A percentile compares a stretch with the other conserved stretches of the same genome.
Conservation (phyloP, 1,284 basidiomycete species). For the Fomitiporia mediterranea region DNA sequence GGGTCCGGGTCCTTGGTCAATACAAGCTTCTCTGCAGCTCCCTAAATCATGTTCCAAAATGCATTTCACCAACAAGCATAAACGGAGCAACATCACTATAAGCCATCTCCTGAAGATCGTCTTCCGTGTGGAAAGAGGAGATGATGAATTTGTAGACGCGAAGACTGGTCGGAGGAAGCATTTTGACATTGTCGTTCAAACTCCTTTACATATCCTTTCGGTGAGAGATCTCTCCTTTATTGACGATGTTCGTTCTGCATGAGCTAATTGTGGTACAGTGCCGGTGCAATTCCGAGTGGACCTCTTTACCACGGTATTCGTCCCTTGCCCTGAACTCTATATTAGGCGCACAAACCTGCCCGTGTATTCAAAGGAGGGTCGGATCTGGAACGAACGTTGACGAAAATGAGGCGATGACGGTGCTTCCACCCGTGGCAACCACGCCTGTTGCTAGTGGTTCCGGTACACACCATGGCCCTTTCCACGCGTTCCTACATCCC, state of each 20-base stretch:
- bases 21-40: slow-evolving; percentile 52
- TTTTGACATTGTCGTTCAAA: slow-evolving; percentile 90
- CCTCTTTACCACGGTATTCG: slow-evolving; percentile 67
- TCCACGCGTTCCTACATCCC: slow-evolving; percentile 7
- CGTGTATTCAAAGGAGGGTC: slow-evolving; percentile 32
- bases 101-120: slow-evolving; percentile 80
- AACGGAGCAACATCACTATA: slow-evolving; percentile 75
- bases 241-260: slow-evolving; percentile 10
- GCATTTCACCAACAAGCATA: slow-evolving; percentile 82
- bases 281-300: slow-evolving; percentile 75
- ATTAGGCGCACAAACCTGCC: slow-evolving; percentile 37
- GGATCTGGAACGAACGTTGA: background rate
- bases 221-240: slow-evolving; percentile 40
- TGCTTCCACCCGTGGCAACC: slow-evolving; percentile 7
- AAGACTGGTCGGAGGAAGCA: slow-evolving; percentile 71
- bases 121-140: slow-evolving; percentile 81
- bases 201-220: slow-evolving; percentile 75
- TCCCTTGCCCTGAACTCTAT: slow-evolving; percentile 36
- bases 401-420: slow-evolving; percentile 3
- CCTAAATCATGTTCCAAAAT: slow-evolving; percentile 54
- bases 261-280: slow-evolving; percentile 43
- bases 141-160: slow-evolving; percentile 58
- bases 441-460: background rate
- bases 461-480: background rate
- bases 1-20: slow-evolving; percentile 73